phyloP scores from a whole-genome alignment of 2,329 filamentous ascomycete genomes.

The Fusarium newnesense region DNA sequence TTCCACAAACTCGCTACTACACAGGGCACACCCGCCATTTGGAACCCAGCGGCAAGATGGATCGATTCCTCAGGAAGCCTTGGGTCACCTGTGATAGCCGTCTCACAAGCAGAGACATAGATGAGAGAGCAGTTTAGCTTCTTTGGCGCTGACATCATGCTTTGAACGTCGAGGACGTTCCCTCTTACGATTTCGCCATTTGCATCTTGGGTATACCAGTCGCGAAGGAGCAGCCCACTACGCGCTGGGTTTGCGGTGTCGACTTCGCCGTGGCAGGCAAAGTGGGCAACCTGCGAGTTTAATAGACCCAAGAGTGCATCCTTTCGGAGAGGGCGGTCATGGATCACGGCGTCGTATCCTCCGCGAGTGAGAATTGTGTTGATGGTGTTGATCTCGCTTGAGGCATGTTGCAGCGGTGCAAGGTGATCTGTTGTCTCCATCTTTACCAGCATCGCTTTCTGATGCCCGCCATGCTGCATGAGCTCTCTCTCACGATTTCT shows the following conservation, averaged over 20 bases:
- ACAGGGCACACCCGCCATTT: background rate
- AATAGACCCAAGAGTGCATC: background rate
- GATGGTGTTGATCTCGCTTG: background rate
- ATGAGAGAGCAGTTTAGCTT: background rate
- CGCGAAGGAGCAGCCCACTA: background rate
- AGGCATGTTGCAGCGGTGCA: background rate
- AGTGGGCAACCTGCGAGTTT: background rate
- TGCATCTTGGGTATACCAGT: background rate
- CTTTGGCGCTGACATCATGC: background rate
- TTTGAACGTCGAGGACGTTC: background rate
- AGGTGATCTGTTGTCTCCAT: background rate
- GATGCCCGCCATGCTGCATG: fast-evolving
- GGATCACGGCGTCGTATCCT: background rate
- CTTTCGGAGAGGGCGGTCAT: background rate
- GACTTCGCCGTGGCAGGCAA: background rate
- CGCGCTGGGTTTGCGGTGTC: background rate
- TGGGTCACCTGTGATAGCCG: background rate
- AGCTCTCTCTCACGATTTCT: background rate
- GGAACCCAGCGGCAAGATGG: background rate
- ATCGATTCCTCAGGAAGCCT: background rate
- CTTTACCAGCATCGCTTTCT: background rate
- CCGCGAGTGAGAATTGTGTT: background rate
- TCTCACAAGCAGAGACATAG: background rate
- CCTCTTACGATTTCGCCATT: background rate
- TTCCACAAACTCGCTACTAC: background rate